Percentiles rank a stretch among this genome's conserved stretches.
Evolutionary conservation across 805 yeast species (phyloP).

Genomic region (Yarrowia sp.): DNA sequence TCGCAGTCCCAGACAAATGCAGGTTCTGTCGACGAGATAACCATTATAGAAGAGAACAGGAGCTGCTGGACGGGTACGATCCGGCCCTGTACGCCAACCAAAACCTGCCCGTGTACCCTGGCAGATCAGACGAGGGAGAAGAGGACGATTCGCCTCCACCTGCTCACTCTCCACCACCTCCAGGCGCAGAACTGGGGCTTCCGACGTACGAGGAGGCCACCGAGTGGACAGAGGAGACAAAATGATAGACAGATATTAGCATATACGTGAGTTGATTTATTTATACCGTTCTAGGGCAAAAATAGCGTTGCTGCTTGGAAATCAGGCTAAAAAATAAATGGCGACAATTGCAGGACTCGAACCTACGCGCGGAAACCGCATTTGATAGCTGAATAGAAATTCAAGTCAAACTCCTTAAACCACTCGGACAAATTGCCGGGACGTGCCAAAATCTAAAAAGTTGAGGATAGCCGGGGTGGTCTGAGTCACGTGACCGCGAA

Average conservation of each 20-base stretch:
- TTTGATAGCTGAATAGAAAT: conserved; percentile 37
- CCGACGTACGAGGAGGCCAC: conserved; percentile 37
- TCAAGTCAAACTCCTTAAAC: conserved; percentile 39
- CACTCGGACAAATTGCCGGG: conserved; percentile 37
- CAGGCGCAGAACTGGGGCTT: conserved; percentile 5
- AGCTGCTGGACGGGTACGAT: conserved; percentile 30
- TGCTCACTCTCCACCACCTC: conserved; percentile 17
- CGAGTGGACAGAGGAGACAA: conserved; percentile 24
- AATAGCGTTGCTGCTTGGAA: not conserved
- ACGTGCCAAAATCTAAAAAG: not conserved
- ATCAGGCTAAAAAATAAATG: not conserved
- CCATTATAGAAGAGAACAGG: conserved; percentile 33
- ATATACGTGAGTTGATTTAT: conserved; percentile 13
- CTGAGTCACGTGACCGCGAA: conserved; percentile 3
- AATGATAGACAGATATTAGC: conserved; percentile 13
- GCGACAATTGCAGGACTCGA: conserved; percentile 40
- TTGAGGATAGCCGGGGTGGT: not conserved
- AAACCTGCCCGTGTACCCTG: conserved; percentile 28
- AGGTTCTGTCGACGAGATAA: conserved; percentile 27
- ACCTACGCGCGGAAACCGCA: conserved; percentile 40
- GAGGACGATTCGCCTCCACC: conserved; percentile 16
- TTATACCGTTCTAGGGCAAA: not conserved
- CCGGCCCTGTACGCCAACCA: conserved; percentile 26
- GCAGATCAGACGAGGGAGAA: conserved; percentile 14
- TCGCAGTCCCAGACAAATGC: conserved; percentile 15